Evolutionary conservation across 345 rosid species (phyloP), one percentile per base, ranked within the genome.

Genomic region (Geranium rotundifolium): DNA sequence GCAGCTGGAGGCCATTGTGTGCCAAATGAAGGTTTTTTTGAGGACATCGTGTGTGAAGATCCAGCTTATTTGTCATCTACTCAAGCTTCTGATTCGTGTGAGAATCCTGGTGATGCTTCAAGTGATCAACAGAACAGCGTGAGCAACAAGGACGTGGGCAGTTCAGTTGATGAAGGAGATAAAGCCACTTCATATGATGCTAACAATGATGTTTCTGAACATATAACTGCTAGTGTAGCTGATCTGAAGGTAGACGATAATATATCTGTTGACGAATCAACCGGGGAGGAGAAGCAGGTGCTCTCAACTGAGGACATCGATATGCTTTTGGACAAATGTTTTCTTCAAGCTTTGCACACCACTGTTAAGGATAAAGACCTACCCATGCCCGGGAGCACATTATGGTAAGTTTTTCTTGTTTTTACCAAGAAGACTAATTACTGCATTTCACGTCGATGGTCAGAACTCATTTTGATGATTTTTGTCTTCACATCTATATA

Each of bases 321-420:
- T 78, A 66, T 87, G 50, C 82, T 77, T 76, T 81, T 93, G 70
- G 96, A 93, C 78, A 87, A 80, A 65, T 93, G 96, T 78, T 90
- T 93, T 67, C 72, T 93, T 80, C 97, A 93, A 76, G 97, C 99
- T 56, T 78, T 93, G 78, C 85, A 88, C 72, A 81, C 82, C 20
- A 85, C 95, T 50, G 79, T 90, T 0, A 90, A 90, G 70, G 99
- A 88, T 52, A 93, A 88, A 71, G 97, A 93, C 74, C 90, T 93
- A 60, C 97, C 97, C 31, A 73, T 93, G 72, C 96, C 97, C 49
- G 99, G 99, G 69, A 93, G 99, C 77, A 83, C 95, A 30, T 72
- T 93, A 18, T 93, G 97, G 99, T 93, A 78, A 72, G 75, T 46
- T 46, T 12, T 2, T 46, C 8, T 0, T 46, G 52, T 46, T 46